These are phyloP conservation scores for Quercus tomentella DNA, from an alignment of 331 rosid genomes.

Conservation along the genomic window DNA sequence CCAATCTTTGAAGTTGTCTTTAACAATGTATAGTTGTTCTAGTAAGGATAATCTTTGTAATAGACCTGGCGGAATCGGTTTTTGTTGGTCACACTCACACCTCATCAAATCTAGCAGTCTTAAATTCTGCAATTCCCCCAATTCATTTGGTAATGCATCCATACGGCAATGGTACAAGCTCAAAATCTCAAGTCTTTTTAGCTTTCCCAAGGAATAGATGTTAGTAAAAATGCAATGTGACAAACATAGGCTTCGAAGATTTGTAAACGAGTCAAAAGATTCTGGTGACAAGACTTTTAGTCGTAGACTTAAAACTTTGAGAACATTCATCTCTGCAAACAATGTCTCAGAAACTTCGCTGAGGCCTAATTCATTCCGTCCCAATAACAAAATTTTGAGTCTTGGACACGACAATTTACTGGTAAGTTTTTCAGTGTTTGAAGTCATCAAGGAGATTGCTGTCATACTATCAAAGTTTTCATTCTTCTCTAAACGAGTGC, in stretches of 20 bases:
- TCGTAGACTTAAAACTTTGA: neutral
- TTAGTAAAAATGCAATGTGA: neutral
- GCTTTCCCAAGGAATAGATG: neutral
- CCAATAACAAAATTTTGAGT: neutral
- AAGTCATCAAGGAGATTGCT: neutral
- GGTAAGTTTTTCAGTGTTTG: neutral
- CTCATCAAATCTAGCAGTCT: neutral
- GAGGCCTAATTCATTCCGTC: neutral
- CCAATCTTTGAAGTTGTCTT: neutral
- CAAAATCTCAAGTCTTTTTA: neutral
- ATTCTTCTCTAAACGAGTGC: neutral
- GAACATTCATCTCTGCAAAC: neutral
- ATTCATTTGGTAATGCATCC: neutral
- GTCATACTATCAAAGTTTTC: neutral
- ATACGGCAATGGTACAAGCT: neutral
- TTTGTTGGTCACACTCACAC: neutral
- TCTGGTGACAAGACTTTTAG: neutral
- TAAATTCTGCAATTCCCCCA: neutral
- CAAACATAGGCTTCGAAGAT: neutral
- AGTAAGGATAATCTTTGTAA: neutral
- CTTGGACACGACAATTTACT: neutral
- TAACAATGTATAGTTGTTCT: neutral
- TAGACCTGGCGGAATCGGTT: neutral
- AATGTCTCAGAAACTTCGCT: neutral
- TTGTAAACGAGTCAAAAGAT: neutral